Base-by-base conservation (phyloP, 768 basidiomycete species). In the Rhizopogon salebrosus region DNA sequence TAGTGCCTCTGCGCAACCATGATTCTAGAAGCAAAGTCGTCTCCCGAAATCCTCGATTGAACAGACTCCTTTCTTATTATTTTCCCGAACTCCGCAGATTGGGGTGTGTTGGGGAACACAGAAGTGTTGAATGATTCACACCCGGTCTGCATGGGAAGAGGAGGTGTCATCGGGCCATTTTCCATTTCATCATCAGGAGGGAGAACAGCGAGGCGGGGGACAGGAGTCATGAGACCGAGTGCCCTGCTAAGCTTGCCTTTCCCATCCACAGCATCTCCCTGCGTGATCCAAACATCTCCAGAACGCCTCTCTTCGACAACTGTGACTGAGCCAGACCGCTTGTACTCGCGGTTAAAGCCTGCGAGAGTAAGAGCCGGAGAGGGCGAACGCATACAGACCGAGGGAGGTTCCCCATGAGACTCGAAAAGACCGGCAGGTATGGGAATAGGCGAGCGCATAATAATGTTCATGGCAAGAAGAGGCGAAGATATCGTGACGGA, bases 1-100 rank as follows among this genome's bases (percentile, higher is more conserved):
- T 85, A 87, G 64, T 88, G 87, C 41, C 82, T 73, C 62, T 88
- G 83, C 0, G 86, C 87, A 49, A 85, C 69, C 85, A 88, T 85
- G 60, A 88, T 83, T 54, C 71, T 72, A 27, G 80, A 79, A 36
- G 79, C 54, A n/a, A 53, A 62, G 39, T 83, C 80, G 3, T 60
- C 71, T 16, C 69, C 74, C 16, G 82, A 82, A 51, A 74, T 63
- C 56, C 77, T 77, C 10, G 84, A 82, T 53, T 80, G 83, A 4
- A 74, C 70, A 2, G 84, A 84, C 11, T 80, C 75, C 39, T 68
- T 72, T 53, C 79, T 68, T 18, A 76, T 68, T 18, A 76, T 64
- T 51, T 75, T 70, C 20, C 83, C 82, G 52, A 85, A 74, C 64
- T 84, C 82, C 4, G 75, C 79, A 3, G 81, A 82, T 26, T 76